Evolutionary conservation across 768 basidiomycete genomes (phyloP), one percentile per base, ranked within the genome.

Genomic region (Mycena maculata): DNA sequence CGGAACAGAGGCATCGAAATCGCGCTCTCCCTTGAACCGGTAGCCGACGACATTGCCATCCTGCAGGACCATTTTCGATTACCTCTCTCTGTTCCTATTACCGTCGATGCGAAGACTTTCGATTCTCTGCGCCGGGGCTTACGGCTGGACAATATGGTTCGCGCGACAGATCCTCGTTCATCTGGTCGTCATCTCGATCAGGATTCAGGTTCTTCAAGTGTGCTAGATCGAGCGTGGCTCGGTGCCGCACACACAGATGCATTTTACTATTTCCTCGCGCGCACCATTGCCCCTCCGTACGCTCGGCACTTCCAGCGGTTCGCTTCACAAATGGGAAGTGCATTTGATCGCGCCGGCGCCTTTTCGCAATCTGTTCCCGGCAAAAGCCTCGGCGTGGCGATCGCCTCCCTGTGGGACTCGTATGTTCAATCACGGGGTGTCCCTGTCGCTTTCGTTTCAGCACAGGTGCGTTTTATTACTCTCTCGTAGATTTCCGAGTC

Each of bases 1-100:
- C 92, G 98, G 27, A 99, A 99, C 79, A 89, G 98, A 62, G 97
- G 97, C 20, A 83, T 98, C 38, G 98, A 99, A 78, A 85, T 98
- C 50, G 85, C 86, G 30, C 72, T 95, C 59, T 59, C 84, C 12
- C 55, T 74, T 7, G 57, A 63, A 22, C 76, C 79, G 52, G 73
- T 75, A 16, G 70, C 79, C 13, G 86, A 89, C 63, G 91, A 92
- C 69, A n/a, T 33, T 11, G 60, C 57, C 31, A 82, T 86, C 27
- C 63, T 90, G 18, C 77, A 79, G 18, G 84, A 88, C 60, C 78
- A 85, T 72, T 67, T 79, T 33, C 84, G 89, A 30, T 80, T 91
- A n/a, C 85, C 88, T 39, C 63, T 44, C 3, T 71, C 63, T 30
- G 39, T 70, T 38, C 20, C 59, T 20, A 12, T 56, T 33, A 9